Base-by-base conservation (phyloP, 2,329 filamentous ascomycete genomes). In the Fusarium tupiense region DNA sequence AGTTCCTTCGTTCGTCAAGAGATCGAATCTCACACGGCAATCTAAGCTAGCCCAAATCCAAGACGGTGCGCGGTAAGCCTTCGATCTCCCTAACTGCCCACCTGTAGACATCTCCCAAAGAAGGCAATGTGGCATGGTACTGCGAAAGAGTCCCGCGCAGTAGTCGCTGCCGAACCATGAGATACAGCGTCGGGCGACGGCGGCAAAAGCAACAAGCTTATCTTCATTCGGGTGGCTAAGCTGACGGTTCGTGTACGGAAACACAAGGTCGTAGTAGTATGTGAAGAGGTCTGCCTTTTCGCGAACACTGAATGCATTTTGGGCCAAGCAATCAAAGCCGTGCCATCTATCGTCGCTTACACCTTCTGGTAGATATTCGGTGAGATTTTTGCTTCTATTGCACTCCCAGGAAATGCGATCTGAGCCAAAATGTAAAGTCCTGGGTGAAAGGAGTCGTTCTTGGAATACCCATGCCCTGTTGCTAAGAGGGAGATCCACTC, bases 41-140 rank as follows among this genome's bases (percentile, higher is more conserved):
- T 63, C 60, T 8, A 63, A 12, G 41, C 22, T 59, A 4, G 52
- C 60, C 60, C 60, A 63, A 19, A 52, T 63, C 60, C 60, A 63
- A 8, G 60, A 58, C 17, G 60, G 60, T 8, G 54, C 54, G 4
- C 44, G 61, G 12, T 61, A 64, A 19, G 7, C 31, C 12, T 29
- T 16, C 1, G 56, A 33, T 3, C 56, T 31, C 43, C 20, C 29
- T 14, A 49, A 14, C 1, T 5, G 7, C 4, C n/a, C n/a, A 19
- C 14, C 1, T 3, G 14, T 13, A 19, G 19, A 20, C 26, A 33
- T 33, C 29, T 52, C n/a, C 61, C 56, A 64, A 2, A 64, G 31
- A 6, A 64, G 56, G 33, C 16, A 31, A 1, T 19, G 8, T 4
- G 61, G 61, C 44, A 61, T 50, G 10, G 26, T 61, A 5, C 37